Percentiles rank a stretch among this genome's conserved stretches.
These are phyloP conservation scores for Penicillium antarcticum DNA, from an alignment of 495 filamentous ascomycete genomes.

Conservation along the genomic window DNA sequence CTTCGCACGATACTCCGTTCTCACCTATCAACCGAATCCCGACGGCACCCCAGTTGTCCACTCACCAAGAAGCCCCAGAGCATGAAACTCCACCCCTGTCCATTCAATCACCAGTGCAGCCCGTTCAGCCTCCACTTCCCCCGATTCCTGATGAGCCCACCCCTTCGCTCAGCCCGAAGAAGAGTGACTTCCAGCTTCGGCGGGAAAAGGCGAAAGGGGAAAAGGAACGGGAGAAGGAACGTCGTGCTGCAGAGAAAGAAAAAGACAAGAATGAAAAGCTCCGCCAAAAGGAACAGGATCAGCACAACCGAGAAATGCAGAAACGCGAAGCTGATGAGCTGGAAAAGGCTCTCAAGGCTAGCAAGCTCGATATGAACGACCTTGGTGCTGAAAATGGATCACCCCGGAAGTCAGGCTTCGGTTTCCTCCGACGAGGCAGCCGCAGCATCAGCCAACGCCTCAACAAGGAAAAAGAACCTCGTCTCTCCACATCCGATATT, in stretches of 20 bases:
- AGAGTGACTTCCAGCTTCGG: conserved; percentile 43
- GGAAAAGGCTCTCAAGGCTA: conserved; percentile 55
- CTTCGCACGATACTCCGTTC: conserved; percentile 45
- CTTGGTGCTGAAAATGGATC: conserved; percentile 35
- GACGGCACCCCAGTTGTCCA: conserved; percentile 54
- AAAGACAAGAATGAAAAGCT: conserved; percentile 61
- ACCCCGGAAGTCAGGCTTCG: conserved; percentile 41
- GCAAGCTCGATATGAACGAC: conserved; percentile 39
- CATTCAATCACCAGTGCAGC: conserved; percentile 13
- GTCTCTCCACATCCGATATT: conserved; percentile 30
- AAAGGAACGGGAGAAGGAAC: conserved; percentile 43
- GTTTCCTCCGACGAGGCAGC: conserved; percentile 51
- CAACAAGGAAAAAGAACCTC: conserved; percentile 35
- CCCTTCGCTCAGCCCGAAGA: conserved; percentile 33
- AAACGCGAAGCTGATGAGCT: conserved; percentile 57
- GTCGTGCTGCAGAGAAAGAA: conserved; percentile 65
- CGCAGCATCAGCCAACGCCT: conserved; percentile 57
- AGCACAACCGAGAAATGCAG: conserved; percentile 40
- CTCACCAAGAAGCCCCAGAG: conserved; percentile 32
- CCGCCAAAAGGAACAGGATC: conserved; percentile 61
- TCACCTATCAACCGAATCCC: conserved; percentile 55
- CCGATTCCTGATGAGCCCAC: conserved; percentile 34
- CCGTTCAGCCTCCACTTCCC: conserved; percentile 30
- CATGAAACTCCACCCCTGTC: conserved; percentile 16
- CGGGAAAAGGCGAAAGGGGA: conserved; percentile 54